Conservation (phyloP, 192 early-diverging fungal genomes). For the Umbelopsis sp. region DNA sequence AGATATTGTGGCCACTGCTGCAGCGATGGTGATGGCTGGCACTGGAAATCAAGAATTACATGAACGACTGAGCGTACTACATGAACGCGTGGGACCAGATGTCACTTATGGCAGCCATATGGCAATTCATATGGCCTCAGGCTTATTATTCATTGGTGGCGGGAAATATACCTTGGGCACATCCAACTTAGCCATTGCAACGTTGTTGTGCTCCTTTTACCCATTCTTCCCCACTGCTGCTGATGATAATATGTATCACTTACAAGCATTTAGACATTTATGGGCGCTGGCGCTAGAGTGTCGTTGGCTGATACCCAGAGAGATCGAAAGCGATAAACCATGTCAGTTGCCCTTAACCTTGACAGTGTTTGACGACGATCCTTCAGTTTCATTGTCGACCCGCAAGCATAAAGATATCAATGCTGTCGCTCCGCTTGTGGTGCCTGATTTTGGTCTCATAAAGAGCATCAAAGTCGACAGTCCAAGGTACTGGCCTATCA, state of each 20-base stretch:
- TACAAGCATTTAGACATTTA: slow-evolving; percentile 80
- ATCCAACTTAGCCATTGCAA: slow-evolving; percentile 65
- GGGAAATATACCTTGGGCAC: slow-evolving; percentile 71
- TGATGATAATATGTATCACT: slow-evolving; percentile 63
- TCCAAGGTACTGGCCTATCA: slow-evolving; percentile 59
- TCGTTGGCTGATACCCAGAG: slow-evolving; percentile 70
- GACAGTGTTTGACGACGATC: slow-evolving; percentile 37
- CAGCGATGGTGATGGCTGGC: slow-evolving; percentile 80
- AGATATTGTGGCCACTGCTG: slow-evolving; percentile 63
- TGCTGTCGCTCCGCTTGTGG: slow-evolving; percentile 60
- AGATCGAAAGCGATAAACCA: slow-evolving; percentile 55
- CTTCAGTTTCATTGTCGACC: slow-evolving; percentile 2
- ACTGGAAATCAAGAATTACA: slow-evolving; percentile 72
- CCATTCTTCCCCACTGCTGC: slow-evolving; percentile 61
- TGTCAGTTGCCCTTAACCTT: slow-evolving; percentile 61
- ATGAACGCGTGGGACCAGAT: slow-evolving; percentile 50
- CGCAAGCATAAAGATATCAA: slow-evolving; percentile 26
- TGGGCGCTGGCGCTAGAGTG: slow-evolving; percentile 78
- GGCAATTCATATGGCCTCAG: slow-evolving; percentile 75
- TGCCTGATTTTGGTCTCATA: slow-evolving; percentile 58
- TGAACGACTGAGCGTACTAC: slow-evolving; percentile 56
- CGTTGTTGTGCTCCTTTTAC: slow-evolving; percentile 68
- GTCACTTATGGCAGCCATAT: slow-evolving; percentile 72
- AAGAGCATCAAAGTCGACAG: slow-evolving; percentile 53
- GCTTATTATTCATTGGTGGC: slow-evolving; percentile 75